A percentile compares a stretch with the other conserved stretches of the same genome.
phyloP scores from a whole-genome alignment of 2,329 filamentous ascomycete genomes.

The Ophiobolus disseminans region DNA sequence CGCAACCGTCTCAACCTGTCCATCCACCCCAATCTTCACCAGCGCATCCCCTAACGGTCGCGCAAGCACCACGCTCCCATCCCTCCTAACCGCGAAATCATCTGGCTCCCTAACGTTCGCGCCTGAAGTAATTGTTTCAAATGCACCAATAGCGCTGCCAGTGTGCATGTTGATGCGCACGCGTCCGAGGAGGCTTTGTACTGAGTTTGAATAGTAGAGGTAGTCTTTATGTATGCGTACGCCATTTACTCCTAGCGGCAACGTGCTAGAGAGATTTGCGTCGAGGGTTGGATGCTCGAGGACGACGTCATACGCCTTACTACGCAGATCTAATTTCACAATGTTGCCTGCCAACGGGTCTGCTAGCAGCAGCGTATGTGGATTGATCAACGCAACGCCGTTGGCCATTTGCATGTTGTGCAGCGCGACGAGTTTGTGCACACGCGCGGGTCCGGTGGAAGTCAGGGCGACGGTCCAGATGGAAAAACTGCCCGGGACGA shows the following conservation, averaged over 20 bases:
- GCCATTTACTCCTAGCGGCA: constrained; percentile 33
- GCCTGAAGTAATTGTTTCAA: constrained; percentile 12
- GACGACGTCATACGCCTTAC: constrained; percentile 10
- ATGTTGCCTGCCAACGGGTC: constrained; percentile 31
- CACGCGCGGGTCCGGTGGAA: background rate
- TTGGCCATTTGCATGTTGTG: constrained; percentile 21
- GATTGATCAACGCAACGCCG: constrained; percentile 29
- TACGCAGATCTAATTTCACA: constrained; percentile 15
- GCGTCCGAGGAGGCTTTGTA: constrained; percentile 13
- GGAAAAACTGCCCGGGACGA: constrained; percentile 13
- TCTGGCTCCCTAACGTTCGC: constrained; percentile 14
- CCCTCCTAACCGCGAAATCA: constrained; percentile 27
- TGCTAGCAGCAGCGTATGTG: constrained; percentile 26
- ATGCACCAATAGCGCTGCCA: constrained; percentile 3
- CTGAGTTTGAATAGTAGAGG: constrained; percentile 32
- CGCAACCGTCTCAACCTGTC: constrained; percentile 13
- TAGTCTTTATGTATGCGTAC: constrained; percentile 11
- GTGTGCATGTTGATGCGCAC: constrained; percentile 18
- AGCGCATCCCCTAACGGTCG: constrained; percentile 17
- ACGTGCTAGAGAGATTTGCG: constrained; percentile 6
- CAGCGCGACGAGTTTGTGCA: constrained; percentile 25
- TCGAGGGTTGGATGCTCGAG: constrained; percentile 21
- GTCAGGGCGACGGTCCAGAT: constrained; percentile 29
- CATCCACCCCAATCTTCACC: constrained; percentile 13
- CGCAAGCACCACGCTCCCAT: constrained; percentile 21